Conservation (phyloP, 1,284 basidiomycete species). For the Anthracocystis panici-leucophaei region DNA sequence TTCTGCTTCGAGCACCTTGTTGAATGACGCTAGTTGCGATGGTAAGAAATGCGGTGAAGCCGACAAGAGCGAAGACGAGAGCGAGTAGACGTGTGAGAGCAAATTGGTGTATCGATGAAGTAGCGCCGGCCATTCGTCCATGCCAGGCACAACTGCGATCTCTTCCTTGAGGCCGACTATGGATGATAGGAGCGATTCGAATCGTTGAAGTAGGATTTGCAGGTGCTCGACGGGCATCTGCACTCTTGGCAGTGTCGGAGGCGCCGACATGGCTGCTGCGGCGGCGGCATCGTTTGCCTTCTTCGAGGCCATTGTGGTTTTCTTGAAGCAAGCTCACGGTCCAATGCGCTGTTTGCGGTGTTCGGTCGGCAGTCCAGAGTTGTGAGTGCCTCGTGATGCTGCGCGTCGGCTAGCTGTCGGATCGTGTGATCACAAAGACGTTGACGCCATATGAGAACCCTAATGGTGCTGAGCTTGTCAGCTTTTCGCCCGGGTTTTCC, state of each 20-base stretch:
- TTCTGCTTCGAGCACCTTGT: slow-evolving; percentile 57
- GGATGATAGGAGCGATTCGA: slow-evolving; percentile 58
- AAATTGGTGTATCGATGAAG: slow-evolving; percentile 57
- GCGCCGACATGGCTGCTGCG: slow-evolving; percentile 13
- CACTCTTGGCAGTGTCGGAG: slow-evolving; percentile 36
- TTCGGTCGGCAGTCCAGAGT: neutral
- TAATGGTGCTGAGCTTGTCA: neutral
- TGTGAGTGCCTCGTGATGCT: neutral
- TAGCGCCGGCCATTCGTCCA: slow-evolving; percentile 62
- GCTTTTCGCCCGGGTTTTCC: neutral
- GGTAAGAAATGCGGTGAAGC: slow-evolving; percentile 57
- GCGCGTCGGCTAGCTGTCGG: neutral
- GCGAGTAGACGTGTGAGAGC: slow-evolving; percentile 60
- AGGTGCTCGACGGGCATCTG: slow-evolving; percentile 49
- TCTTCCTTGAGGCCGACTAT: slow-evolving; percentile 60
- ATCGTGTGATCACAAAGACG: neutral
- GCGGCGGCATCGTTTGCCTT: slow-evolving; percentile 13
- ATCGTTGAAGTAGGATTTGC: slow-evolving; percentile 56
- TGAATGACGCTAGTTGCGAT: slow-evolving; percentile 56
- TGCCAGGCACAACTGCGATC: slow-evolving; percentile 54
- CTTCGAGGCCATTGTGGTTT: slow-evolving; percentile 25
- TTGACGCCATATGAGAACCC: neutral
- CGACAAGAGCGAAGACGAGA: slow-evolving; percentile 53
- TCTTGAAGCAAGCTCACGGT: neutral
- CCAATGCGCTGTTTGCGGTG: neutral